Percentiles rank a stretch among this genome's conserved stretches.
phyloP scores from a whole-genome alignment of 345 rosid genomes.

The Melaleuca quinquenervia region DNA sequence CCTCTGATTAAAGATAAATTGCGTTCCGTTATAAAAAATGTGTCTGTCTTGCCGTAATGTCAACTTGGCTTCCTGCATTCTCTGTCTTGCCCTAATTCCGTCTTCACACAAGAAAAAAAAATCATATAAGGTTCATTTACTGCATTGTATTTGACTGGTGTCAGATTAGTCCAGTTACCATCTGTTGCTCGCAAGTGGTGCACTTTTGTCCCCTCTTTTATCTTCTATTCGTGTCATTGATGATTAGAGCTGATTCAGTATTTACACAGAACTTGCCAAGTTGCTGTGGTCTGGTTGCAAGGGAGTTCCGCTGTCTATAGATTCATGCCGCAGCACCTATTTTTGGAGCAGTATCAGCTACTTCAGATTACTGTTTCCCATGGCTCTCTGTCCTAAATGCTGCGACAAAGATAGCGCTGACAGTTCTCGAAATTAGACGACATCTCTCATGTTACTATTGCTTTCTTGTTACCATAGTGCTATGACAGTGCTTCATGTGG shows the following conservation, averaged over 20 bases:
- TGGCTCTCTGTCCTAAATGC: not conserved
- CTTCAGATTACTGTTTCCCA: not conserved
- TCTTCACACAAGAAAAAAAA: not conserved
- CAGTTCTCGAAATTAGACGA: not conserved
- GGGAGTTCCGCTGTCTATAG: not conserved
- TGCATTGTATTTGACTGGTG: not conserved
- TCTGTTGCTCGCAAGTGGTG: not conserved
- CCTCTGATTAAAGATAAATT: not conserved
- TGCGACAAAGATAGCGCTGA: not conserved
- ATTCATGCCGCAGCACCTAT: not conserved
- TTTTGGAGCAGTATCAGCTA: not conserved
- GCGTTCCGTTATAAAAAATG: not conserved
- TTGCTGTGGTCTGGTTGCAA: not conserved
- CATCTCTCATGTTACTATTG: not conserved
- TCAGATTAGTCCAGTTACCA: not conserved
- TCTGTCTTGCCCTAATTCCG: not conserved
- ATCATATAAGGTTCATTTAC: not conserved
- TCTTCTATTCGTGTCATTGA: not conserved
- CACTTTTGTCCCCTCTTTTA: not conserved
- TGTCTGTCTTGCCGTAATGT: not conserved
- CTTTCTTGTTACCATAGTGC: not conserved
- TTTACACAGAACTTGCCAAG: not conserved
- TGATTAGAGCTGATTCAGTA: not conserved
- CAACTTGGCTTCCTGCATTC: not conserved
- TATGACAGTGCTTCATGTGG: not conserved